Percentiles rank a stretch among this genome's conserved stretches.
phyloP scores from a whole-genome alignment of 352 stramenopile species.

The Phytophthora syringae region DNA sequence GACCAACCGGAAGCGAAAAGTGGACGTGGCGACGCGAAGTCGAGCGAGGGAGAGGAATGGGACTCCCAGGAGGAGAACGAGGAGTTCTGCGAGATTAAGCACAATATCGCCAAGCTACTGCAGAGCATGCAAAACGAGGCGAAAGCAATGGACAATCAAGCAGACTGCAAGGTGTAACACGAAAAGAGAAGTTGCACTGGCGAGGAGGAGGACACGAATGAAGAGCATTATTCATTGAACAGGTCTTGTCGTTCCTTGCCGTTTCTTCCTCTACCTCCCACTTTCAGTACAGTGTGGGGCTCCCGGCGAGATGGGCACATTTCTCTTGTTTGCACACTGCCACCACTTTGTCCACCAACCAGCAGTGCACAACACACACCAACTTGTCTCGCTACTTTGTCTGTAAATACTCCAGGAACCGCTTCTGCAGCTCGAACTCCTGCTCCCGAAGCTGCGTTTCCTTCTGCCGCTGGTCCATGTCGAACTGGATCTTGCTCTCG shows the following conservation, averaged over 20 bases:
- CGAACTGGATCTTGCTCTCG: conserved; percentile 84
- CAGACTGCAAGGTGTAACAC: conserved; percentile 25
- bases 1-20: conserved; percentile 28
- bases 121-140: conserved; percentile 65
- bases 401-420: conserved; percentile 85
- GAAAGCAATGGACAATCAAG: conserved; percentile 48
- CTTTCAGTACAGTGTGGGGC: conserved; percentile 3
- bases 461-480: conserved; percentile 81
- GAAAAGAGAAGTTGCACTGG: not conserved
- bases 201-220: conserved; percentile 6
- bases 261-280: not conserved
- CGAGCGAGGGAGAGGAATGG: conserved; percentile 45
- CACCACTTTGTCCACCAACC: not conserved
- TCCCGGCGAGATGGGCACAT: conserved; percentile 2
- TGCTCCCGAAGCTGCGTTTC: conserved; percentile 81
- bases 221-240: conserved; percentile 19
- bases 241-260: not conserved
- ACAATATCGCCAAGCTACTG: conserved; percentile 72
- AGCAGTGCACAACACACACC: conserved; percentile 1
- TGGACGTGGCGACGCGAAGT: not conserved
- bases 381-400: conserved; percentile 53
- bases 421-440: conserved; percentile 85
- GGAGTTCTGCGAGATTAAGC: conserved; percentile 63
- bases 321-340: not conserved
- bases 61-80: conserved; percentile 64